Evolutionary conservation across 495 filamentous ascomycete species (phyloP).

Genomic region (Penicillium canariense): DNA sequence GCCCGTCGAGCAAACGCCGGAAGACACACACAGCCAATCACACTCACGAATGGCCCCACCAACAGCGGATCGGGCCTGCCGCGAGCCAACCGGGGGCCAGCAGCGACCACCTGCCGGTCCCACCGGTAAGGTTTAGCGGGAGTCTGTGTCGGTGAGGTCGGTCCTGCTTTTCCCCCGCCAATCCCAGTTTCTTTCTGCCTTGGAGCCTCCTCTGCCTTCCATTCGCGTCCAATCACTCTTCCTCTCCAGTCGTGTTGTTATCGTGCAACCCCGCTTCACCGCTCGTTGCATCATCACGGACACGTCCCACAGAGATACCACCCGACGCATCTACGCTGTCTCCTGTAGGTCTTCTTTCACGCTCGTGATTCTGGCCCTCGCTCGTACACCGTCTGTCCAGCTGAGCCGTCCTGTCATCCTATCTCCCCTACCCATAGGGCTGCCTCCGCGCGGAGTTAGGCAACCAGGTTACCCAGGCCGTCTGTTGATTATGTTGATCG

Average conservation of each 20-base stretch:
- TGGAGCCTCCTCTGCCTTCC: constrained; percentile 17
- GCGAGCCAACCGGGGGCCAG: constrained; percentile 17
- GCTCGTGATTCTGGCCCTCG: too few relatives aligned
- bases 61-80: constrained; percentile 12
- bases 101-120: not conserved
- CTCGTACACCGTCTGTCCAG: too few relatives aligned
- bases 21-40: constrained; percentile 5
- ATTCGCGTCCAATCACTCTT: not conserved
- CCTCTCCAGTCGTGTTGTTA: not conserved
- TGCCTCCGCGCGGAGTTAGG: constrained; percentile 6
- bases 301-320: not conserved
- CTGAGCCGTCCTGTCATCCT: not conserved
- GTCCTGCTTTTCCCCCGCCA: constrained; percentile 1
- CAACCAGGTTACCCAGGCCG: constrained; percentile 9
- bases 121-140: constrained; percentile 20
- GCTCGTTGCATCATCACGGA: constrained; percentile 14
- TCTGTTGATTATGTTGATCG: constrained; percentile 1
- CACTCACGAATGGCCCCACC: not conserved
- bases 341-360: not conserved
- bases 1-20: constrained; percentile 4
- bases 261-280: constrained; percentile 19
- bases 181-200: constrained; percentile 19
- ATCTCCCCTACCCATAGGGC: constrained; percentile 2
- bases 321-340: not conserved
- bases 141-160: constrained; percentile 20